A percentile compares a stretch with the other conserved stretches of the same genome.
These are phyloP conservation scores for Chlorencoelia australis DNA, from an alignment of 2,329 filamentous ascomycete species.

Conservation along the genomic window DNA sequence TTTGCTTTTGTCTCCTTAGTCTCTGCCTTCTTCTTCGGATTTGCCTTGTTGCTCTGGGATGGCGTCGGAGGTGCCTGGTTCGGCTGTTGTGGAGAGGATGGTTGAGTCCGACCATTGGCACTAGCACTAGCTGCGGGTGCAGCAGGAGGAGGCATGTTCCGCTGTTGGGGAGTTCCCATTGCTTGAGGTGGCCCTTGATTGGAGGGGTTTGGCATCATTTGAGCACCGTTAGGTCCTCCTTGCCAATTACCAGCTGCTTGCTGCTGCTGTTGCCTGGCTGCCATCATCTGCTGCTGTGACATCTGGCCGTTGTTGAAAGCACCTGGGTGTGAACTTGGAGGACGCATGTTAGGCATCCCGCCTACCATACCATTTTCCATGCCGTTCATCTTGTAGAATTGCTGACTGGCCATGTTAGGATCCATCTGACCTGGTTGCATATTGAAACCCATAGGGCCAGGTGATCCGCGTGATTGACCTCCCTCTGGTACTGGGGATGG, in stretches of 20 bases:
- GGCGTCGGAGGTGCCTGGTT: constrained; percentile 67
- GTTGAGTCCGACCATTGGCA: constrained; percentile 45
- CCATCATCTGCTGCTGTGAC: constrained; percentile 39
- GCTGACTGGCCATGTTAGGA: constrained; percentile 45
- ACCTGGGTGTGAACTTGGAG: constrained; percentile 57
- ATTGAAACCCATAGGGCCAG: constrained; percentile 55
- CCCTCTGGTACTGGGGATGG: constrained; percentile 64
- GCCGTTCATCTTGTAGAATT: constrained; percentile 46
- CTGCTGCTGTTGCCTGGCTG: constrained; percentile 42
- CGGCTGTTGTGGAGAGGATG: constrained; percentile 52
- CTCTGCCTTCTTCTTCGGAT: constrained; percentile 74
- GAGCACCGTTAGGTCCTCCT: constrained; percentile 26
- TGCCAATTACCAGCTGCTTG: constrained; percentile 24
- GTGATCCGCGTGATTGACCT: constrained; percentile 58
- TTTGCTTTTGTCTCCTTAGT: constrained; percentile 69
- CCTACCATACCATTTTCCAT: constrained; percentile 44
- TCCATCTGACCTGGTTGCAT: constrained; percentile 45
- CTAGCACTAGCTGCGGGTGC: constrained; percentile 40
- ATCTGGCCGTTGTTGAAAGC: constrained; percentile 44
- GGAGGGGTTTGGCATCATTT: constrained; percentile 36
- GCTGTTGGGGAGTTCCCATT: constrained; percentile 59
- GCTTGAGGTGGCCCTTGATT: constrained; percentile 30
- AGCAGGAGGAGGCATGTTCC: constrained; percentile 58
- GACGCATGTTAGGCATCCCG: constrained; percentile 58
- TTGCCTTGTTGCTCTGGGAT: constrained; percentile 60